Evolutionary conservation across 768 basidiomycete species (phyloP), one percentile per base, ranked within the genome.

Genomic region (Panus rudis): DNA sequence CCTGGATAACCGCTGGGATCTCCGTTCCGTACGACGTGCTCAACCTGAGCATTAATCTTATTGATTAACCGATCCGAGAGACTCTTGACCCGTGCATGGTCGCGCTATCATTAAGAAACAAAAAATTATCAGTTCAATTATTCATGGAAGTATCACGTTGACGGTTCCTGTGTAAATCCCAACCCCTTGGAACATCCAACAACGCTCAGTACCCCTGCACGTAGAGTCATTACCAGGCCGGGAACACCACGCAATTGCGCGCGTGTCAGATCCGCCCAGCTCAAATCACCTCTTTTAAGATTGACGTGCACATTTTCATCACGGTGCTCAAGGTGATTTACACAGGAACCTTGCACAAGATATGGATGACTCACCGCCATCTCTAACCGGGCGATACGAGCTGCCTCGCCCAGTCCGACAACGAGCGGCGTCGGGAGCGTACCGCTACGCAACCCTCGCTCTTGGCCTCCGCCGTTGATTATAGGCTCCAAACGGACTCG

Each of bases 121-220:
- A 31, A 10, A 32, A 39, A 39, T 51, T 51, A 48, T 59, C 55
- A 63, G 59, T 55, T 50, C 62, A 8, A 8, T 26, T 37, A 23
- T 22, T 14, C 6, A 25, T 19, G 30, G 24, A 28, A 39, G 21
- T 13, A 39, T 19, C 6, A 20, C n/a, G 37, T 16, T 31, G 30
- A 31, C 16, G 16, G 38, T 11, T 17, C 14, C n/a, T 23, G 6
- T 12, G 14, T 16, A 21, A 21, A 16, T 12, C 28, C n/a, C 30
- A n/a, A 22, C 17, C 19, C 42, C 19, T 12, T 30, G 30, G 28
- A 27, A 38, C 17, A 26, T 33, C 16, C 20, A 17, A n/a, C 35
- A 42, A 35, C 21, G 56, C 54, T 92, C 92, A 92, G 89, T 76
- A 90, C 91, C 92, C 92, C 92, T 92, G 92, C 92, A 92, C 83